These are phyloP conservation scores for Akanthomyces lecanii DNA, from an alignment of 2,329 filamentous ascomycete genomes.

Conservation along the genomic window DNA sequence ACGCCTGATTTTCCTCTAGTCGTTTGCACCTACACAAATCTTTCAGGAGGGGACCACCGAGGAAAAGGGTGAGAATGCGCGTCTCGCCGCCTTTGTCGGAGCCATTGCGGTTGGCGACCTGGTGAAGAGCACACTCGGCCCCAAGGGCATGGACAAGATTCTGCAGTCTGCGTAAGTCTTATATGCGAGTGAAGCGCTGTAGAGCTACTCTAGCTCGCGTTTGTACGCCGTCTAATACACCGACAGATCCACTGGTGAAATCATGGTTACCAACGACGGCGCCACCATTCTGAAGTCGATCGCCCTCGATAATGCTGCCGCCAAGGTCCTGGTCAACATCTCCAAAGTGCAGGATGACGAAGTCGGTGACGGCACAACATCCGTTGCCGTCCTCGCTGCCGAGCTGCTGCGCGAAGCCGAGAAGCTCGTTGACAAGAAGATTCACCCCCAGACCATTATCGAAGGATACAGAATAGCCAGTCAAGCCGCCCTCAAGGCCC, in stretches of 20 bases:
- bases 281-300: slow-evolving; percentile 98
- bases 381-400: slow-evolving; percentile 91
- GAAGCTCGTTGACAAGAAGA: slow-evolving; percentile 96
- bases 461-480: slow-evolving; percentile 98
- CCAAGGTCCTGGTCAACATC: slow-evolving; percentile 98
- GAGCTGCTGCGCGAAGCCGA: slow-evolving; percentile 95
- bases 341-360: slow-evolving; percentile 99
- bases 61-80: slow-evolving; percentile 98
- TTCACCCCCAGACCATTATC: slow-evolving; percentile 98
- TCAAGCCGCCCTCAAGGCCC: slow-evolving; percentile 75
- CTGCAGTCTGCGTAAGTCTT: slow-evolving; percentile 80
- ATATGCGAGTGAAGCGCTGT: not conserved
- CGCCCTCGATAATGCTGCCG: slow-evolving; percentile 94
- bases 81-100: slow-evolving; percentile 95
- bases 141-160: slow-evolving; percentile 99
- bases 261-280: slow-evolving; percentile 98
- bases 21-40: slow-evolving; percentile 90
- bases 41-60: slow-evolving; percentile 95
- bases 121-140: slow-evolving; percentile 94
- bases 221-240: slow-evolving; percentile 22
- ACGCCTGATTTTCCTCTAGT: slow-evolving; percentile 31
- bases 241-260: slow-evolving; percentile 82
- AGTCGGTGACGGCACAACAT: slow-evolving; percentile 96
- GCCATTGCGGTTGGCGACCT: slow-evolving; percentile 96
- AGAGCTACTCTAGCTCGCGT: slow-evolving; percentile 16